phyloP scores from a whole-genome alignment of 108 stramenopile species.

The Fragilaria radians region DNA sequence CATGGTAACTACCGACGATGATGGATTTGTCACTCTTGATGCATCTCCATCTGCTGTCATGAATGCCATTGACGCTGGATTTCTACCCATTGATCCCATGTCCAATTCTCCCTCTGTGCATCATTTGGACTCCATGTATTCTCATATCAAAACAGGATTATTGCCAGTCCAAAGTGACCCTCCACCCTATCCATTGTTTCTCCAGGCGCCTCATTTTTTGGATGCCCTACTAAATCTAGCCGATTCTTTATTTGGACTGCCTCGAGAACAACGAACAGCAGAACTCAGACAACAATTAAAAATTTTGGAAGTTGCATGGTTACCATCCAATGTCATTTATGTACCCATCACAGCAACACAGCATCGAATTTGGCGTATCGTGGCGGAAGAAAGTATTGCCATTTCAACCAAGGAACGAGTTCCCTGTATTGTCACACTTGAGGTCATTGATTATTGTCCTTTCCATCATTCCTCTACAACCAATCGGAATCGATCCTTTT shows the following conservation, averaged over 20 bases:
- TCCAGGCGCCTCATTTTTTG: constrained; percentile 64
- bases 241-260: constrained; percentile 53
- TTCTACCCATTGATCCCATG: constrained; percentile 59
- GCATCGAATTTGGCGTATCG: constrained; percentile 85
- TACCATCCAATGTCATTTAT: constrained; percentile 82
- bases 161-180: constrained; percentile 30
- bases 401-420: constrained; percentile 91
- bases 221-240: constrained; percentile 72
- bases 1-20: constrained; percentile 3
- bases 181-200: constrained; percentile 30
- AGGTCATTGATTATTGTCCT: constrained; percentile 73
- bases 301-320: constrained; percentile 53
- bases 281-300: constrained; percentile 48
- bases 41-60: constrained; percentile 41
- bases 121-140: constrained; percentile 55
- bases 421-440: constrained; percentile 86
- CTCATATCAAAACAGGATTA: constrained; percentile 48
- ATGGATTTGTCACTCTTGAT: neutral
- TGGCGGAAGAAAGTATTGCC: constrained; percentile 75
- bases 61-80: constrained; percentile 39
- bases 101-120: constrained; percentile 43
- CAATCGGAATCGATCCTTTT: neutral
- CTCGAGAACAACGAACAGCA: constrained; percentile 40
- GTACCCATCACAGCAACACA: constrained; percentile 62
- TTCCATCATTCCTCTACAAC: neutral